These are phyloP conservation scores for Fagopyrum homotropicum DNA, from an alignment of 148 eudicot genomes.

Conservation along the genomic window DNA sequence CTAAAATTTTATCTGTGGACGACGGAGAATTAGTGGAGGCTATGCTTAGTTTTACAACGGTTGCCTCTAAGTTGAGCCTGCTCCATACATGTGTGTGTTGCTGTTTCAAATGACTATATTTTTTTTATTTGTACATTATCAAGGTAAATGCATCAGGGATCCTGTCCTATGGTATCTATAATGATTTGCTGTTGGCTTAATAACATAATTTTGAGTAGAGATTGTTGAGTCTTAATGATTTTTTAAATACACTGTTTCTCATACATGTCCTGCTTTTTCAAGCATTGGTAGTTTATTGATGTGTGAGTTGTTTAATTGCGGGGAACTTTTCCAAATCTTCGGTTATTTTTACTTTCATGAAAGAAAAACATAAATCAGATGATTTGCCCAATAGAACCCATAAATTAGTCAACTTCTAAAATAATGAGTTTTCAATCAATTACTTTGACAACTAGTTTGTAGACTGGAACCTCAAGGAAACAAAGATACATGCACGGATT, in stretches of 20 bases:
- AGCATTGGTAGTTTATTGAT: neutral
- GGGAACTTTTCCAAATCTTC: neutral
- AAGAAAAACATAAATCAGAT: neutral
- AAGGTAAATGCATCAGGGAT: neutral
- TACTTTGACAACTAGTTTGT: neutral
- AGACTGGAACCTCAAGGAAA: neutral
- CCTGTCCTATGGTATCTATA: neutral
- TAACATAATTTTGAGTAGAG: neutral
- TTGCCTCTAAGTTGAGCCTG: neutral
- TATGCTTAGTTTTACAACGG: neutral
- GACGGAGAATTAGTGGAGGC: neutral
- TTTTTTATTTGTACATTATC: neutral
- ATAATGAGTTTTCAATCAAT: neutral
- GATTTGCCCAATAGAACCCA: neutral
- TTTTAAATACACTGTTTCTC: neutral
- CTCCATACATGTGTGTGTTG: neutral
- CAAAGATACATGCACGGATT: neutral
- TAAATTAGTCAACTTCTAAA: neutral
- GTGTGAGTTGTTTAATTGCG: neutral
- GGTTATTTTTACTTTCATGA: neutral
- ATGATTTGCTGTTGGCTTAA: neutral
- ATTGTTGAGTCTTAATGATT: neutral
- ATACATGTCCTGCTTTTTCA: too few relatives aligned
- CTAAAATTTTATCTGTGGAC: neutral
- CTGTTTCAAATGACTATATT: neutral